phyloP scores from a whole-genome alignment of 140 eudicot genomes.

The Stevia rebaudiana region DNA sequence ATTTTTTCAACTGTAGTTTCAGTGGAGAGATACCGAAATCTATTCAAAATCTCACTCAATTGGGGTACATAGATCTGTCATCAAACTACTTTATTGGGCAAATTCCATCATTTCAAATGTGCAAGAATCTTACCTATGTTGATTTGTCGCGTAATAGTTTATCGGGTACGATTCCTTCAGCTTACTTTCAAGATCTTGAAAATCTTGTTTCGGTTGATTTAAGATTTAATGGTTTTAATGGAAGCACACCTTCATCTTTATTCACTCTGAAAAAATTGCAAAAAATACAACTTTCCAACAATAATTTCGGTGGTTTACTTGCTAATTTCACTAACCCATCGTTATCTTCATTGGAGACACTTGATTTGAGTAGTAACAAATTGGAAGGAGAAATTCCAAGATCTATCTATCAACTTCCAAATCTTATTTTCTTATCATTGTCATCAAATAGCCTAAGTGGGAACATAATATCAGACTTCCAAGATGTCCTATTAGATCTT shows the following conservation, averaged over 20 bases:
- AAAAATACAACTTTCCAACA: slow-evolving; percentile 30
- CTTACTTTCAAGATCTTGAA: slow-evolving; percentile 25
- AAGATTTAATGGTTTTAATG: slow-evolving; percentile 29
- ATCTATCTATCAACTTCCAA: slow-evolving; percentile 29
- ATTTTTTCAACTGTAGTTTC: slow-evolving; percentile 13
- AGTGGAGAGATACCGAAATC: slow-evolving; percentile 33
- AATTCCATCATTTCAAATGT: slow-evolving; percentile 31
- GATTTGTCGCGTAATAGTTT: slow-evolving; percentile 30
- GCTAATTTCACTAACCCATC: slow-evolving; percentile 10
- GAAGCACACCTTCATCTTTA: slow-evolving; percentile 41
- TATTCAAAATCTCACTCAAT: slow-evolving; percentile 19
- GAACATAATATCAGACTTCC: not conserved
- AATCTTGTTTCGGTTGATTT: slow-evolving; percentile 27
- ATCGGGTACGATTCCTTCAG: slow-evolving; percentile 26
- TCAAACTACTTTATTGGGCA: slow-evolving; percentile 29
- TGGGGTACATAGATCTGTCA: slow-evolving; percentile 33
- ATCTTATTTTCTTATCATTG: slow-evolving; percentile 19
- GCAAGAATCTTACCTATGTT: slow-evolving; percentile 31
- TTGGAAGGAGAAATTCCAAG: slow-evolving; percentile 35
- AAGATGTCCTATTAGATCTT: slow-evolving; percentile 26
- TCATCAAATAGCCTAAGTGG: slow-evolving; percentile 35
- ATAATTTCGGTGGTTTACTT: slow-evolving; percentile 36
- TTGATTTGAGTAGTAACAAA: slow-evolving; percentile 39
- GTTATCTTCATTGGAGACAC: slow-evolving; percentile 22
- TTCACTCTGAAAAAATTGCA: slow-evolving; percentile 31